A percentile compares a stretch with the other conserved stretches of the same genome.
Evolutionary conservation across 1,139 yeast genomes (phyloP).

Genomic region (Debaryomyces psychrophilus): DNA sequence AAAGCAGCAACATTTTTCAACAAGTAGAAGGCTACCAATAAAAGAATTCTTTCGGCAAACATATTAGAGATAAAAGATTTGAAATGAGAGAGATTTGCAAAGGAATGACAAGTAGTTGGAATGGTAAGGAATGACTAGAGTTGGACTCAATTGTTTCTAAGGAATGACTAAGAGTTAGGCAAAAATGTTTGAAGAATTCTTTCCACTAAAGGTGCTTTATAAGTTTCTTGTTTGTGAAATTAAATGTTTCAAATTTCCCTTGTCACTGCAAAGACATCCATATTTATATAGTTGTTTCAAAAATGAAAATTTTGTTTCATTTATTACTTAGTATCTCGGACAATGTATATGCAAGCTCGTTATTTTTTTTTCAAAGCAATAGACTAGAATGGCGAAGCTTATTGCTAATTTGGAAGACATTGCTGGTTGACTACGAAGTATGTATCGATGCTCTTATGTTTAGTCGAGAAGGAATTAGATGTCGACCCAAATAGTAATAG

Average conservation of each 20-base stretch:
- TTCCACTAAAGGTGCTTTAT: constrained; percentile 1
- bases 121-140: constrained; percentile 15
- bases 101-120: constrained; percentile 9
- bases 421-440: neutral
- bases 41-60: constrained; percentile 8
- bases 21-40: constrained; percentile 12
- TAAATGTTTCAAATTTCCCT: constrained; percentile 1
- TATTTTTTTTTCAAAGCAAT: neutral
- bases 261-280: neutral
- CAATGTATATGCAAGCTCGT: neutral
- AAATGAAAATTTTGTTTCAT: neutral
- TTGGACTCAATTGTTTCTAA: constrained; percentile 8
- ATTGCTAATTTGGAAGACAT: neutral
- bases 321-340: neutral
- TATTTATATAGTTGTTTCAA: neutral
- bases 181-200: neutral
- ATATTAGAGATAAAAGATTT: neutral
- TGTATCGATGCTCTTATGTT: neutral
- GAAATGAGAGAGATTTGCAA: neutral
- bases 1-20: constrained; percentile 31
- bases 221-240: neutral
- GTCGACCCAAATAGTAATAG: neutral
- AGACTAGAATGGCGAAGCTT: neutral
- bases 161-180: constrained; percentile 5
- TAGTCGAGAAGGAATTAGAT: neutral